Evolutionary conservation across 148 eudicot genomes (phyloP), one percentile per base, ranked within the genome.

Genomic region (Pharnaceum exiguum): DNA sequence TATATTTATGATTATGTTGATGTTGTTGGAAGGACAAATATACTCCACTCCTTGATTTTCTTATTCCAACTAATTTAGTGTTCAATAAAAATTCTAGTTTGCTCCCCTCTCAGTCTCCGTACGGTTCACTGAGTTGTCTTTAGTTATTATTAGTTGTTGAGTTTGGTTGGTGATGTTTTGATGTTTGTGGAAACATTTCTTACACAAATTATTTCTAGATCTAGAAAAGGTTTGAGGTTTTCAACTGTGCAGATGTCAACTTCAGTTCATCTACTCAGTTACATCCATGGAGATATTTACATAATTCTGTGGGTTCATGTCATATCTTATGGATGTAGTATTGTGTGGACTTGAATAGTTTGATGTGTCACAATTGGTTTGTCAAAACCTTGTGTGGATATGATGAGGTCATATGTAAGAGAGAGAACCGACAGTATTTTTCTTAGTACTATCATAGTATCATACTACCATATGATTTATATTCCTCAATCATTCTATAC

Each of bases 331-430:
- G 40, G 21, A 58, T 10, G 32, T 26, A 32, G 17, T 38, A 33
- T 32, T 68, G 26, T 68, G 61, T 68, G 72, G 72, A 60, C 28
- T 36, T 36, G 21, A 31, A 25, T 68, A 51, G 55, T 53, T 68
- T 60, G 49, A 60, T 60, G 72, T 68, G 72, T 60, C 55, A 53
- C 55, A 45, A 60, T 60, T 60, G 60, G 48, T 60, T 60, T 55
- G 39, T 51, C 32, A n/a, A 46, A 59, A 39, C 33, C 22, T 26
- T 49, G 9, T 46, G 59, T 68, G 60, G 30, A 37, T 60, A 29
- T 31, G 42, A 16, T 18, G 59, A 44, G 30, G 39, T 49, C 46
- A 0, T 67, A 58, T 52, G 38, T 67, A n/a, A 13, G 66, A 16
- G 15, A 22, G 40, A 51, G 42, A 26, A 21, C 66, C 61, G 60